Evolutionary conservation across 345 rosid genomes (phyloP).

Genomic region (Angophora floribunda): DNA sequence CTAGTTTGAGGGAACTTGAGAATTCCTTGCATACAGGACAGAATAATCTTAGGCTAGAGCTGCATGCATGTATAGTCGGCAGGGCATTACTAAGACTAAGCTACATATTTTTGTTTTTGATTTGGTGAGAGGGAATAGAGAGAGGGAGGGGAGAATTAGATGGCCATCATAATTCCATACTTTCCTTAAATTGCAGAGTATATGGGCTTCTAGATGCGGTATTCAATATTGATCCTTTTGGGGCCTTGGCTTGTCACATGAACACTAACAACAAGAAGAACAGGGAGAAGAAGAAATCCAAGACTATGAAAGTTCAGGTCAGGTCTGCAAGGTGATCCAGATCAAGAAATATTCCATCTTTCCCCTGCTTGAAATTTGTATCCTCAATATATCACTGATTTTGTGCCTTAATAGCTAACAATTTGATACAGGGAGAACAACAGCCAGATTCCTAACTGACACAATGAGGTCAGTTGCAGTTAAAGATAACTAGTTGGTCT

Average conservation of each 20-base stretch:
- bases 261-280: too few relatives aligned
- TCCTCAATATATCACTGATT: background rate
- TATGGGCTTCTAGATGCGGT: background rate
- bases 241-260: too few relatives aligned
- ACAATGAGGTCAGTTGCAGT: background rate
- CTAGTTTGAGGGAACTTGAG: background rate
- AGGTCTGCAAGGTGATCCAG: background rate
- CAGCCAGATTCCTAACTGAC: background rate
- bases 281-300: too few relatives aligned
- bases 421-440: background rate
- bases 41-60: background rate
- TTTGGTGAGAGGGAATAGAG: background rate
- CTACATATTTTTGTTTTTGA: background rate
- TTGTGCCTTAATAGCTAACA: background rate
- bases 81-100: background rate
- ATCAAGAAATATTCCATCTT: background rate
- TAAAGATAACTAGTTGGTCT: background rate
- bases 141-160: background rate
- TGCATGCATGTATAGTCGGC: background rate
- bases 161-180: background rate
- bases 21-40: background rate
- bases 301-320: background rate
- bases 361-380: background rate
- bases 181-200: background rate
- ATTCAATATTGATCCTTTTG: too few relatives aligned